Evolutionary conservation across 495 filamentous ascomycete species (phyloP).

Genomic region (Acidomyces sp.): DNA sequence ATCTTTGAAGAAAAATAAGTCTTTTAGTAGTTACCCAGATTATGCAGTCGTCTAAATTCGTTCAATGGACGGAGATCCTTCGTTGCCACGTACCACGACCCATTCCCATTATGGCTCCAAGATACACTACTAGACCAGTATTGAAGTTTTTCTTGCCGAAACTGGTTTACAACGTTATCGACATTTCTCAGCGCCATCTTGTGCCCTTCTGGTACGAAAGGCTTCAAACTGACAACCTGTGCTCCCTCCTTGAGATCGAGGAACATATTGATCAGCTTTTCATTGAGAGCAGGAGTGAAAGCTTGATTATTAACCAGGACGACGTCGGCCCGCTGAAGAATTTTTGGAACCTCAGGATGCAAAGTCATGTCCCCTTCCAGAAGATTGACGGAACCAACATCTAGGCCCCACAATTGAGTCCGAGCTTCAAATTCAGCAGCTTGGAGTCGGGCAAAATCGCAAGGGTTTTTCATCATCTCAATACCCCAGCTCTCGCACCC

Average conservation of each 20-base stretch:
- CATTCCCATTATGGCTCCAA: slow-evolving; percentile 67
- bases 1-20: no score
- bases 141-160: slow-evolving; percentile 54
- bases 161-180: slow-evolving; percentile 59
- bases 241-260: slow-evolving; percentile 87
- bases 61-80: no score
- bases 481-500: slow-evolving; percentile 94
- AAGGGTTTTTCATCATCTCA: slow-evolving; percentile 59
- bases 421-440: slow-evolving; percentile 60
- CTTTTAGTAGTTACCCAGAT: no score
- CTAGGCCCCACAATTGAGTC: slow-evolving; percentile 79
- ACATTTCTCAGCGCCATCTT: slow-evolving; percentile 56
- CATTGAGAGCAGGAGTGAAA: slow-evolving; percentile 76
- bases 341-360: slow-evolving; percentile 52
- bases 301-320: slow-evolving; percentile 95
- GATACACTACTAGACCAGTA: slow-evolving; percentile 79
- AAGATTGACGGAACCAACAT: slow-evolving; percentile 63
- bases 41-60: no score
- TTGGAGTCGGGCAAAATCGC: slow-evolving; percentile 23
- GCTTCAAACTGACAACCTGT: slow-evolving; percentile 72
- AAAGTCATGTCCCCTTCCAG: slow-evolving; percentile 75
- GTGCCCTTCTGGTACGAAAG: slow-evolving; percentile 60
- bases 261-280: slow-evolving; percentile 76
- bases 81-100: slow-evolving; percentile 75
- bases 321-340: slow-evolving; percentile 74